Conservation (phyloP, 129 eudicot species). For the Helianthus tuberosus region DNA sequence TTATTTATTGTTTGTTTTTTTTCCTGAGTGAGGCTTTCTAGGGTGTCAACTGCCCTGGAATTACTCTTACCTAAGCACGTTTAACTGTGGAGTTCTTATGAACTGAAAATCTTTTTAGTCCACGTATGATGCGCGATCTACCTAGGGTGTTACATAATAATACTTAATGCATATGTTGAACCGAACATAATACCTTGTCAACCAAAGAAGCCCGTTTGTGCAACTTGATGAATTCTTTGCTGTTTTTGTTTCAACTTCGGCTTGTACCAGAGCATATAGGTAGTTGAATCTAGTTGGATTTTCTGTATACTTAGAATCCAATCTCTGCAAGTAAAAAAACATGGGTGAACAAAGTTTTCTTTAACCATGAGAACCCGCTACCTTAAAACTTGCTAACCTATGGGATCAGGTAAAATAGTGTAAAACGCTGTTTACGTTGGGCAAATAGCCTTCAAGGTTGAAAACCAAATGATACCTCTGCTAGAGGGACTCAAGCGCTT, state of each 20-base stretch:
- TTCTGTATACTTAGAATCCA: conserved; percentile 65
- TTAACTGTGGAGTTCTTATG: too few species aligned
- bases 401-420: not conserved
- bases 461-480: not conserved
- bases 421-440: not conserved
- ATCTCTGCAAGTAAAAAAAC: conserved; percentile 52
- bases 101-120: too few species aligned
- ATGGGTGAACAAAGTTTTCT: not conserved
- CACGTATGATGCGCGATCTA: too few species aligned
- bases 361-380: not conserved
- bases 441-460: not conserved
- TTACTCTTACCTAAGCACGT: too few species aligned
- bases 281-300: conserved; percentile 64
- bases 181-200: conserved; percentile 64
- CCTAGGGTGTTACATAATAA: not conserved
- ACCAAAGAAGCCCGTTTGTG: conserved; percentile 96
- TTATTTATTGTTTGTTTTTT: too few species aligned
- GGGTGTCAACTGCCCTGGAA: too few species aligned
- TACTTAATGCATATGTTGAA: not conserved
- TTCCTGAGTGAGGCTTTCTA: too few species aligned
- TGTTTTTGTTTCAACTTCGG: conserved; percentile 80
- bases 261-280: conserved; percentile 73
- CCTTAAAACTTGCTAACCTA: not conserved
- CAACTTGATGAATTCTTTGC: conserved; percentile 91
- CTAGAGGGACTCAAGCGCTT: not conserved